Base-by-base conservation (phyloP, 106 monocot species). In the Agapanthus africanus region DNA sequence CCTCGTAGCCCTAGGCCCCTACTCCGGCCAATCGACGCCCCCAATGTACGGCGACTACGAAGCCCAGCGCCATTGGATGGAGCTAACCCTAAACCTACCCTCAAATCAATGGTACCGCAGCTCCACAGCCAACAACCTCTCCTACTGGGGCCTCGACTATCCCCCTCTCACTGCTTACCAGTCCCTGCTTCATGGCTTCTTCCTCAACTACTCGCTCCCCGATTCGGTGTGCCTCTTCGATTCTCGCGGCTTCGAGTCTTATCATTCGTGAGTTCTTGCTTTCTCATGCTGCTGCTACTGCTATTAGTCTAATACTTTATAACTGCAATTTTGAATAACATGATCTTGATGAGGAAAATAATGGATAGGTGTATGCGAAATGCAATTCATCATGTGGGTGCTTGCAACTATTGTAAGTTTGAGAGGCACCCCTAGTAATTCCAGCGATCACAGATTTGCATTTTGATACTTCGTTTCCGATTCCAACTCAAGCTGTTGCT, bases 41-140 rank as follows among this genome's bases (percentile, higher is more conserved):
- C 99, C 99, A 14, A 85, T 72, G 71, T 90, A 84, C 79, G 99
- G 99, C 4, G 99, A 99, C 78, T 93, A 93, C 83, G 99, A 99
- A 76, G 99, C 99, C 9, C 99, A 92, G 85, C 80, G 99, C 28
- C 99, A 99, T 52, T 99, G 99, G 99, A 99, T 99, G 99, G 99
- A 99, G 89, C 82, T 99, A 71, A 85, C 99, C 21, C 76, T 93
- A 63, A 80, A 99, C 66, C 81, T 83, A 22, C 79, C 90, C 10
- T 30, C 73, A 1, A 30, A 51, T 30, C 77, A 90, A 23, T 99
- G 99, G 99, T 99, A 99, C 78, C 76, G 81, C 32, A 99, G 90
- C 69, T 79, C 85, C 64, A 68, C 86, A 22, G 44, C 52, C 33
- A 99, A 99, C 77, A 81, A 93, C 51, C 87, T 99, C 66, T 40